Base-by-base conservation (phyloP, 768 basidiomycete species). In the Chalciporus chontae region DNA sequence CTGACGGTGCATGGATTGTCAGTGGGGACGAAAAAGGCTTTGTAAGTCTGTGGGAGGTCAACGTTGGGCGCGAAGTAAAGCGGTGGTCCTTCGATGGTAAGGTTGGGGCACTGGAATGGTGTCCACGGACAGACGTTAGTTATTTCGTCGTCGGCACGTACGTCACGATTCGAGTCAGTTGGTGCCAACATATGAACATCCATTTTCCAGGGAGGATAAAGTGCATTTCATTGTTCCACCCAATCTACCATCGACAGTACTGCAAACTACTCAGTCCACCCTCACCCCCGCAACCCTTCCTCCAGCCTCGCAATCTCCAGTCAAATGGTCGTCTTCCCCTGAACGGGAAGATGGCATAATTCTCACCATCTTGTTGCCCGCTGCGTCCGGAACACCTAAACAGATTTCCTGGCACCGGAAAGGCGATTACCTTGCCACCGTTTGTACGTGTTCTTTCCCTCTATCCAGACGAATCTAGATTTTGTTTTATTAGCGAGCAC, bases 341-440 rank as follows among this genome's bases (percentile, higher is more conserved):
- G 62, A 71, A 38, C 73, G 76, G 13, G 69, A 75, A 38, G 81
- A 85, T 47, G 69, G 70, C 4, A 75, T 87, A 15, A 73, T 83
- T 59, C 69, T 92, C 43, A 81, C 79, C 7, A 65, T 89, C 47
- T 72, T 71, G 37, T 68, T 92, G 38, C 86, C 85, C 5, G 60
- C 79, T 6, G 77, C 77, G 8, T 85, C 90, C 27, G 87, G 88
- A 5, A 60, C 81, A 37, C 80, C 87, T 5, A 87, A 80, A 60
- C 91, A 96, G 63, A 75, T 97, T 9, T 71, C 85, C 32, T 98
- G 94, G 93, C 96, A 99, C 68, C 77, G 88, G 45, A 83, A 85
- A 62, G 96, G 96, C 43, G 96, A 99, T 67, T 99, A 99, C 63
- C 75, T 99, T 56, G 86, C 95, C 40, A 90, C 90, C 43, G 93